Evolutionary conservation across 2,329 filamentous ascomycete genomes (phyloP), one percentile per base, ranked within the genome.

Genomic region (Trichoderma sp.): DNA sequence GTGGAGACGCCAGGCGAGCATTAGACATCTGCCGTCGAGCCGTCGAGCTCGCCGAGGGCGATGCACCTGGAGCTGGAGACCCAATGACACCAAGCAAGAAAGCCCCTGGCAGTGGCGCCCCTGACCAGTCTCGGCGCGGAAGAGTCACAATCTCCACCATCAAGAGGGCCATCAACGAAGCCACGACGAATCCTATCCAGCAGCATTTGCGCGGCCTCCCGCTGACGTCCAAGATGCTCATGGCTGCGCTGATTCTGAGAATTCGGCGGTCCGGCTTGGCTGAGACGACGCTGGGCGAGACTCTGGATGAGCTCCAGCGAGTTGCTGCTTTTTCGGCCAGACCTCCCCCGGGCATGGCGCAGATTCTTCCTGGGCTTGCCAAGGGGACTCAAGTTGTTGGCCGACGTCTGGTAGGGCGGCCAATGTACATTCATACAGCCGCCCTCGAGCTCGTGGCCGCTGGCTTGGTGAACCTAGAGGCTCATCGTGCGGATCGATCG

Each of bases 11-110:
- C 21, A 88, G 96, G 71, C 90, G 96, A 74, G 96, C 95, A 1
- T 86, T 99, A 24, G 96, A 99, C 78, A 98, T 99, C 73, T 99
- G 97, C 80, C 90, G 96, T 34, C 90, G 96, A 74, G 96, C 96
- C 1, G 96, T 99, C 15, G 96, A 99, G 82, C 90, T 99, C 30
- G 96, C 95, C 34, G 96, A 99, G 81, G 87, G 92, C 64, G 92
- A 95, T 51, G 73, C 80, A n/a, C n/a, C n/a, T n/a, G n/a, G n/a
- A n/a, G n/a, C n/a, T n/a, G n/a, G 83, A 77, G 82, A 87, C 79
- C 80, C 88, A 18, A 80, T 83, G 73, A 93, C 91, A 4, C 91
- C 91, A 8, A 92, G 88, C 82, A 92, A 90, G 73, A 83, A 76
- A 32, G 74, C 73, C 4, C 74, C 78, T 26, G 78, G 77, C 18